These are phyloP conservation scores for Alternaria hordeiaustralica DNA, from an alignment of 2,329 filamentous ascomycete species.

Conservation along the genomic window DNA sequence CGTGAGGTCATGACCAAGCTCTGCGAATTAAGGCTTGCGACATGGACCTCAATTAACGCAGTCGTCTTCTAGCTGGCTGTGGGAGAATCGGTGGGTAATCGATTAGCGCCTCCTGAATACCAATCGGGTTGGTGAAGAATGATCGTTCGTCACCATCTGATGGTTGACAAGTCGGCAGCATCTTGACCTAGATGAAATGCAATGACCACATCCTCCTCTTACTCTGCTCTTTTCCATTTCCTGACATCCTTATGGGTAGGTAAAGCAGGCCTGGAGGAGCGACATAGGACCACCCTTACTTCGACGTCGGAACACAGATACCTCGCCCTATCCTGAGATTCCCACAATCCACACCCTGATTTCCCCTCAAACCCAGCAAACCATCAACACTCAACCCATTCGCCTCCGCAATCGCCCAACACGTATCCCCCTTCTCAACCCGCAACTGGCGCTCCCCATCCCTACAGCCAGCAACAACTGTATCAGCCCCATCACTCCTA, in stretches of 20 bases:
- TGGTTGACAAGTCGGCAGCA: background rate
- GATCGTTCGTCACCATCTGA: too few relatives aligned
- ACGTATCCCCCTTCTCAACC: conserved; percentile 59
- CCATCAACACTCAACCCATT: conserved; percentile 55
- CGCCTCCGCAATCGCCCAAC: conserved; percentile 59
- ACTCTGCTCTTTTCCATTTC: background rate
- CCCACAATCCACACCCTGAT: conserved; percentile 58
- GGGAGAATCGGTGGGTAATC: too few relatives aligned
- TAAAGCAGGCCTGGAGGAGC: background rate
- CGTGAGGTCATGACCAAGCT: too few relatives aligned
- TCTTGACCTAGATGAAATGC: background rate
- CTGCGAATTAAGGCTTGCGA: too few relatives aligned
- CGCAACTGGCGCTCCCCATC: conserved; percentile 47
- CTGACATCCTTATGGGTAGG: conserved; percentile 13
- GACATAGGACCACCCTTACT: background rate
- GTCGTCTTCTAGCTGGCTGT: too few relatives aligned
- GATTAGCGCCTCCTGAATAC: too few relatives aligned
- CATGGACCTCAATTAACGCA: too few relatives aligned
- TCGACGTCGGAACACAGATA: conserved; percentile 54
- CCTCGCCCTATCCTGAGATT: conserved; percentile 51
- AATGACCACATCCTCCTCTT: background rate
- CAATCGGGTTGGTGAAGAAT: too few relatives aligned
- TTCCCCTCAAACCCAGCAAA: conserved; percentile 51
- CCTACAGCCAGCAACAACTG: conserved; percentile 24
- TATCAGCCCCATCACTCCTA: background rate